These are phyloP conservation scores for Melastoma malabathricum DNA, from an alignment of 345 rosid genomes.

Conservation along the genomic window DNA sequence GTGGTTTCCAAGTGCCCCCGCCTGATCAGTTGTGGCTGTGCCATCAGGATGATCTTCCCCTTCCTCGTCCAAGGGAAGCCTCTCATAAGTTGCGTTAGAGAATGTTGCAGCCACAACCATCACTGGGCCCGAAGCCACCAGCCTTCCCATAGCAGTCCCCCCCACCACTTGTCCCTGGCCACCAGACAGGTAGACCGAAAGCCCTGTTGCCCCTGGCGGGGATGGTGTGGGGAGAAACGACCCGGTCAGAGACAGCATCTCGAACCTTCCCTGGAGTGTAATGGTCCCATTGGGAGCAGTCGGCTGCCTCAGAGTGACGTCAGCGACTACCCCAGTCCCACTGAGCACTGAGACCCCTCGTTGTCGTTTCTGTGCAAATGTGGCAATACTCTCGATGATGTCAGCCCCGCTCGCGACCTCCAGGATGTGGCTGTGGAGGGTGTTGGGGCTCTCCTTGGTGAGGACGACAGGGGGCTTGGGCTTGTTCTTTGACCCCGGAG, in stretches of 20 bases:
- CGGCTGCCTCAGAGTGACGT: conserved; percentile 73
- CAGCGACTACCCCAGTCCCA: conserved; percentile 66
- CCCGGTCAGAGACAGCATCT: conserved; percentile 73
- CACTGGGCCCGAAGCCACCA: conserved; percentile 74
- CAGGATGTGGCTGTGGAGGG: conserved; percentile 72
- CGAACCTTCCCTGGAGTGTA: conserved; percentile 66
- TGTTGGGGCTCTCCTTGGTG: conserved; percentile 77
- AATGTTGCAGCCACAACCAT: conserved; percentile 80
- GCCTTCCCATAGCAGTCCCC: conserved; percentile 53
- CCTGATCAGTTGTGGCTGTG: conserved; percentile 1
- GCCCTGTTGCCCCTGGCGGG: conserved; percentile 58
- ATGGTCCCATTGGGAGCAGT: conserved; percentile 57
- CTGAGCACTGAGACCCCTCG: conserved; percentile 70
- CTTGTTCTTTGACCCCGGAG: conserved; percentile 82
- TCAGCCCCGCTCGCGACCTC: conserved; percentile 72
- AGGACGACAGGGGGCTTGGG: conserved; percentile 59
- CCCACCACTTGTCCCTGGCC: conserved; percentile 91
- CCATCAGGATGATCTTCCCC: conserved; percentile 6
- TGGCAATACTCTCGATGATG: conserved; percentile 47
- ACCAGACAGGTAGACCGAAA: conserved; percentile 71
- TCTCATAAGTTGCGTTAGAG: conserved; percentile 66
- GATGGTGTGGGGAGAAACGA: conserved; percentile 66
- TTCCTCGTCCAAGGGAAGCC: conserved; percentile 61
- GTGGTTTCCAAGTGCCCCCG: neutral
- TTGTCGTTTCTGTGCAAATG: conserved; percentile 51